Evolutionary conservation across 441 rosid genomes (phyloP), one percentile per base, ranked within the genome.

Genomic region (Bruguiera hainesii): DNA sequence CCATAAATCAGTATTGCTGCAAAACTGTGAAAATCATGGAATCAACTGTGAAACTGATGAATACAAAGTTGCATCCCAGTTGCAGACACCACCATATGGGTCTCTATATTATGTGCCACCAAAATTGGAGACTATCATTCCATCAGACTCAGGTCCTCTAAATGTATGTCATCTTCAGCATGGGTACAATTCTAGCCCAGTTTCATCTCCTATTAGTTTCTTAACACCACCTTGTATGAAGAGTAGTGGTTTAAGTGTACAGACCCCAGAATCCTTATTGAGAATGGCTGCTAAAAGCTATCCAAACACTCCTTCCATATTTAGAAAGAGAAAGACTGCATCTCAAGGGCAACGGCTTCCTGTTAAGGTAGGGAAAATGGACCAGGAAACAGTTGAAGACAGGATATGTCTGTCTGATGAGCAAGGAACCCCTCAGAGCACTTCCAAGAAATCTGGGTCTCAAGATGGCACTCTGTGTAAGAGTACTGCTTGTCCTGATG

Each of bases 291-390:
- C 97, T 11, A 86, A 81, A 76, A 93, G 81, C 64, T 96, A 75
- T 76, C 96, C 94, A 21, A 84, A 89, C 71, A 93, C 89, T 55
- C 99, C 99, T 69, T 90, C 99, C 37, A 93, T 96, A 61, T 82
- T 87, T 66, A 84, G 97, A 67, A 90, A 90, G 82, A 82, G 99
- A 74, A 83, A 79, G 72, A 65, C 71, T 18, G 69, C 60, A 79
- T 75, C 33, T 66, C 80, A 73, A 49, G 72, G 31, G 56, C 80
- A 69, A 61, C 23, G 25, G 26, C 76, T 73, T 62, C 71, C 79
- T 53, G 64, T 65, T 68, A 73, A 73, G 67, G 51, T 56, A 56
- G 69, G 56, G 33, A 81, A 79, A 70, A 55, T 30, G 46, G 78
- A 74, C 60, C 66, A 28, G 73, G 78, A 71, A 72, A 59, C 76